phyloP scores from a whole-genome alignment of 148 eudicot genomes.

The Heliamphora exappendiculata region DNA sequence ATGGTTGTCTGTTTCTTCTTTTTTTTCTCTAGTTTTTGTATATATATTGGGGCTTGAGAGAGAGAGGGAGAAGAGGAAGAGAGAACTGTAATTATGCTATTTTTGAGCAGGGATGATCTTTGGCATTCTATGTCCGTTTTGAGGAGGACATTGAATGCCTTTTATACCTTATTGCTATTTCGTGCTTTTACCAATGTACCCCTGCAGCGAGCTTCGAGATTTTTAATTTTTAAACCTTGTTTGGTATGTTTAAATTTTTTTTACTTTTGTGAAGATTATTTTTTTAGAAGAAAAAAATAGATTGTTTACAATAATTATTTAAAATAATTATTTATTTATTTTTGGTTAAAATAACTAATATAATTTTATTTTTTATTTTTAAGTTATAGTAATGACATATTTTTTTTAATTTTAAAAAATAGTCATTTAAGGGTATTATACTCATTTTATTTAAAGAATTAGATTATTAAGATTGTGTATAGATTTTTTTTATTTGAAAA shows the following conservation, averaged over 20 bases:
- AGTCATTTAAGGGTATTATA: too few relatives aligned
- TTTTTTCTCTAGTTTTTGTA: background rate
- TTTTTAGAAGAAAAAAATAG: too few relatives aligned
- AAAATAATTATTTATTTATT: too few relatives aligned
- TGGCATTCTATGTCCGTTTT: background rate
- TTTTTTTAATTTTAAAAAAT: too few relatives aligned
- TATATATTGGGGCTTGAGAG: background rate
- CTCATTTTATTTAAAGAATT: too few relatives aligned
- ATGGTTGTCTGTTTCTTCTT: background rate
- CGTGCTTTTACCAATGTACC: background rate
- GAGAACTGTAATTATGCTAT: background rate
- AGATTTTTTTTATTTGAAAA: too few relatives aligned
- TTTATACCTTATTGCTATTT: background rate
- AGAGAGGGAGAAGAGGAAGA: background rate
- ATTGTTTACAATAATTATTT: too few relatives aligned
- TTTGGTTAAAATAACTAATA: too few relatives aligned
- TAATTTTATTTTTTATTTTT: too few relatives aligned
- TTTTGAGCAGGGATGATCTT: background rate
- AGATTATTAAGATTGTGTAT: too few relatives aligned
- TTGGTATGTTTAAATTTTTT: background rate
- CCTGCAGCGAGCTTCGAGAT: background rate
- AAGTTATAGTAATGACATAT: too few relatives aligned
- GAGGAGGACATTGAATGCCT: background rate
- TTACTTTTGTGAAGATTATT: too few relatives aligned
- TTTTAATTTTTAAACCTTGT: background rate